Base-by-base conservation (phyloP, 2,329 filamentous ascomycete genomes). In the Lojkania enalia region DNA sequence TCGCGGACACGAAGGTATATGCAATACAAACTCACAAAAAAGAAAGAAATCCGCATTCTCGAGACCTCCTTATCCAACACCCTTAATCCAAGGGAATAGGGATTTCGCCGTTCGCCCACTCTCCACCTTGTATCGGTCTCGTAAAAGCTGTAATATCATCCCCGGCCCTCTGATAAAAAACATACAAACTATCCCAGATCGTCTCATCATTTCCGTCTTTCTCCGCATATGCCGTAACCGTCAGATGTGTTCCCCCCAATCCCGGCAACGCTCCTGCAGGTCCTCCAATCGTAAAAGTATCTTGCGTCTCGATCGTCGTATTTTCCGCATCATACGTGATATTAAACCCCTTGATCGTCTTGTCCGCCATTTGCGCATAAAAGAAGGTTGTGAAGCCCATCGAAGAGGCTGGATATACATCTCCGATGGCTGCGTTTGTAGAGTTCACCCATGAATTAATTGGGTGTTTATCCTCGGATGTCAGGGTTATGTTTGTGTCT, bases 331-430 rank as follows among this genome's bases (percentile, higher is more conserved):
- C 48, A 48, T 57, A 74, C 4, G 59, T 59, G 29, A 74, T 57
- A 39, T 74, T 71, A 50, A 68, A 71, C 4, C 71, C 73, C 5
- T 60, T 63, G 45, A 75, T 64, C 13, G 57, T 58, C 11, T 58
- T 54, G 23, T 67, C 66, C 1, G 49, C 57, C 49, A 64, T 62
- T 47, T 75, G 72, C 13, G 69, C 66, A 48, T 74, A 75, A 42
- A 74, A 69, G 48, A 63, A 71, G 31, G 68, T 71, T 0, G 72
- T 74, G 51, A 67, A 75, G 21, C 72, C 71, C 0, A 74, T 58
- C 1, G 63, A 69, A 1, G 69, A 71, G 1, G 64, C 60, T 2
- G 72, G 69, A 39, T 71, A 56, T 4, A 74, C 67, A 27, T 68
- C 56, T 11, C 50, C 53, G 38, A 74, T 73, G 1, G 61, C 49